Conservation (phyloP, 306 rosid genomes). For the Glycyrrhiza uralensis region DNA sequence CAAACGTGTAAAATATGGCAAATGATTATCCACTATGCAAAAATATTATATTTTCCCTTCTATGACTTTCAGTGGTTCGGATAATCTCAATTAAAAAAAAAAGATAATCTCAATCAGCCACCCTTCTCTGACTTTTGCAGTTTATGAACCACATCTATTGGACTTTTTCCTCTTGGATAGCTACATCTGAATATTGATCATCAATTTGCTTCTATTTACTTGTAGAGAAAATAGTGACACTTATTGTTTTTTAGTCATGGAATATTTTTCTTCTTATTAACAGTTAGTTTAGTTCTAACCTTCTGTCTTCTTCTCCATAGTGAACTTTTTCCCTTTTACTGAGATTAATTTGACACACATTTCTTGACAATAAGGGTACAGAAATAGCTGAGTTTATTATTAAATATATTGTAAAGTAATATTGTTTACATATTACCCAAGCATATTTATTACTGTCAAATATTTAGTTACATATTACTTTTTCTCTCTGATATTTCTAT, state of each 20-base stretch:
- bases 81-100: neutral
- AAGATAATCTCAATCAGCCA: neutral
- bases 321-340: neutral
- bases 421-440: neutral
- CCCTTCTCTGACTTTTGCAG: neutral
- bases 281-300: neutral
- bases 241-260: too few species aligned
- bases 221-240: too few species aligned
- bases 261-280: neutral
- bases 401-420: neutral
- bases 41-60: neutral
- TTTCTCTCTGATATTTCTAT: too few species aligned
- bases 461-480: too few species aligned
- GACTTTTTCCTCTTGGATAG: too few species aligned
- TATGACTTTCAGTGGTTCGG: neutral
- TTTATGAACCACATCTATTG: neutral
- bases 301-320: neutral
- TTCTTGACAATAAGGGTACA: neutral
- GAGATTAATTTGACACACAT: neutral
- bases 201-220: neutral
- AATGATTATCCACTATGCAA: neutral
- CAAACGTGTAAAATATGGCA: neutral
- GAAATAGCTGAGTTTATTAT: neutral
- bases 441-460: neutral
- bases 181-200: too few species aligned